phyloP scores from a whole-genome alignment of 495 filamentous ascomycete species.

The Podospora bellae-mahoneyi region DNA sequence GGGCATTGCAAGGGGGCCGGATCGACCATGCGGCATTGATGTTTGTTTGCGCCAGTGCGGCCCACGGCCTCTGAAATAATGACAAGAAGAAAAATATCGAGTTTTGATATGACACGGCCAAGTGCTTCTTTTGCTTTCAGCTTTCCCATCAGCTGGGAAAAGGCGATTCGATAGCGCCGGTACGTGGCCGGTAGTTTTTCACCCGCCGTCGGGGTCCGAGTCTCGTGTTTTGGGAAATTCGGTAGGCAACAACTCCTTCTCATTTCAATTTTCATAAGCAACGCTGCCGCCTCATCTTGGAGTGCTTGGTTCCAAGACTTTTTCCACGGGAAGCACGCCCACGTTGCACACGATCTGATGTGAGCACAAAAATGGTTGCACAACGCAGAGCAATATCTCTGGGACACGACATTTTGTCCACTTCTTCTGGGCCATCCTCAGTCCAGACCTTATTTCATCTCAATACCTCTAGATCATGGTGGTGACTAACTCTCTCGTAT shows the following conservation, averaged over 20 bases:
- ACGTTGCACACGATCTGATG: constrained; percentile 5
- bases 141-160: constrained; percentile 2
- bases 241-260: not conserved
- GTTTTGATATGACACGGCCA: not conserved
- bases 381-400: not conserved
- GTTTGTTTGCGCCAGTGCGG: constrained; percentile 1
- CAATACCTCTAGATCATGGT: no score
- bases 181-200: not conserved
- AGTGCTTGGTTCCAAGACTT: not conserved
- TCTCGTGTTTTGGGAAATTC: not conserved
- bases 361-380: constrained; percentile 6
- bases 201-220: not conserved
- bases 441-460: no score
- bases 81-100: not conserved
- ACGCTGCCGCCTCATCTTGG: not conserved
- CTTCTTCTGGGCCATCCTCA: not conserved
- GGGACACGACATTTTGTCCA: constrained; percentile 1
- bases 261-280: not conserved
- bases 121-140: not conserved
- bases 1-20: not conserved
- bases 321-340: not conserved
- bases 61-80: not conserved
- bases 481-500: not conserved
- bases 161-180: not conserved
- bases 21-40: not conserved